Conservation (phyloP, 495 filamentous ascomycete genomes). For the Cercophora newfieldiana region DNA sequence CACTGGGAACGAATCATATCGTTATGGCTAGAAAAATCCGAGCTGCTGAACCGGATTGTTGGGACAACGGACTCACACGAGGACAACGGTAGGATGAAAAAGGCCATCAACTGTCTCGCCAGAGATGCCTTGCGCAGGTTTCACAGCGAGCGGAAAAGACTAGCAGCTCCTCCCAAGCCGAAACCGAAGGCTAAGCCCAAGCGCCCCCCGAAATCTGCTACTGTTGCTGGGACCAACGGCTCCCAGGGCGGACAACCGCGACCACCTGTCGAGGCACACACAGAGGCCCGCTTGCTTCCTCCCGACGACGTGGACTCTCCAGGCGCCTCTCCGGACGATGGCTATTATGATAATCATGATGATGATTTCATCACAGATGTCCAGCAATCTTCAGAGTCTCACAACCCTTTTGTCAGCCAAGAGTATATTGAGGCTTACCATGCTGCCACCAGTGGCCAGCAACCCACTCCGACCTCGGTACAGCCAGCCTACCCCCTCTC, state of each 20-base stretch:
- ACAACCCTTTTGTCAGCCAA: conserved; percentile 13
- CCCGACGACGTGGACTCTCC: conserved; percentile 3
- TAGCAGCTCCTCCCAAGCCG: conserved; percentile 8
- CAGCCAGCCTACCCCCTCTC: background rate
- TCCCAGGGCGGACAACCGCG: background rate
- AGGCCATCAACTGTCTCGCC: conserved; percentile 67
- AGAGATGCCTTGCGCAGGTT: conserved; percentile 75
- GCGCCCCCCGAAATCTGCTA: background rate
- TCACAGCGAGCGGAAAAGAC: conserved; percentile 61
- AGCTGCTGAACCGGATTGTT: conserved; percentile 58
- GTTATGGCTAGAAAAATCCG: conserved; percentile 63
- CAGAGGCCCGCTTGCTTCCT: conserved; percentile 20
- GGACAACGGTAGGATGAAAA: conserved; percentile 56
- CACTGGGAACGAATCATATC: conserved; percentile 71
- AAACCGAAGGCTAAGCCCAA: conserved; percentile 9
- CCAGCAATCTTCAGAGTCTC: background rate
- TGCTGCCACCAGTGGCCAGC: background rate
- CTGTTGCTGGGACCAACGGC: background rate
- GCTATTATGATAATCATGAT: background rate
- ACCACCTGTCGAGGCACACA: conserved; percentile 5
- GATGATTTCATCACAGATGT: background rate
- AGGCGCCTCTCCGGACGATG: conserved; percentile 19
- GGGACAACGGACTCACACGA: conserved; percentile 55
- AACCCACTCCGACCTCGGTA: background rate
- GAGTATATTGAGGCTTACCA: conserved; percentile 15